Conservation (phyloP, 2,329 filamentous ascomycete species). For the Xylariaceae sp. region DNA sequence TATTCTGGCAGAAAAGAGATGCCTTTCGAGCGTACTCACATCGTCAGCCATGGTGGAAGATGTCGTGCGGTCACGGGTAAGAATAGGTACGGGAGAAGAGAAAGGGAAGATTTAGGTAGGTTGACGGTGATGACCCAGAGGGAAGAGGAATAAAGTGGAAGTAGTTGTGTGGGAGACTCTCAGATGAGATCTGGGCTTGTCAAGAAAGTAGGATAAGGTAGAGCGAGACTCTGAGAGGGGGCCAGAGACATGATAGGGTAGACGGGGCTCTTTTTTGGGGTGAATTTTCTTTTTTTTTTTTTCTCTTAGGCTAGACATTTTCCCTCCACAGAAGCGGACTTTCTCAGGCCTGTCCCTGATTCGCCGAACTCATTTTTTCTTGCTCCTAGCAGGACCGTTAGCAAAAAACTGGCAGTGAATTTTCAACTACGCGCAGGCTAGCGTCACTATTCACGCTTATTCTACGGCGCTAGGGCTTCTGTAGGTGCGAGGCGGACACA, state of each 20-base stretch:
- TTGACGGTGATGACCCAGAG: constrained; percentile 23
- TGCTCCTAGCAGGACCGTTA: not conserved
- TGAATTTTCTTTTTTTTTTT: constrained; percentile 12
- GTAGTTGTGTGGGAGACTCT: constrained; percentile 14
- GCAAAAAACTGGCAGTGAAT: not conserved
- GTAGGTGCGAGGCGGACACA: not conserved
- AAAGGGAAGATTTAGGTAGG: constrained; percentile 25
- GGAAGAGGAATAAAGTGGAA: constrained; percentile 18
- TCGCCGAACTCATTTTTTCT: constrained; percentile 10
- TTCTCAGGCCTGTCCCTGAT: constrained; percentile 11
- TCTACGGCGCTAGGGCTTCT: not conserved
- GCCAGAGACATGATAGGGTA: constrained; percentile 7
- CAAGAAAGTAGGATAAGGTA: constrained; percentile 4
- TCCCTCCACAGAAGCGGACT: constrained; percentile 17
- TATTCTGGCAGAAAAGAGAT: not conserved
- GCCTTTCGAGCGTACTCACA: constrained; percentile 38
- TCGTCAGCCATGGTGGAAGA: constrained; percentile 54
- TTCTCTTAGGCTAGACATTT: not conserved
- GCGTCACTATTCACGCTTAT: not conserved
- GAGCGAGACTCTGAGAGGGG: constrained; percentile 14
- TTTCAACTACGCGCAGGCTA: not conserved
- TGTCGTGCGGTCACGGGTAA: constrained; percentile 27
- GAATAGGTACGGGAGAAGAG: not conserved
- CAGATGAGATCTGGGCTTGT: constrained; percentile 6
- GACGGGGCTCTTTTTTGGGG: constrained; percentile 16